Base-by-base conservation (phyloP, 768 basidiomycete species). In the Chalciporus piperatus region DNA sequence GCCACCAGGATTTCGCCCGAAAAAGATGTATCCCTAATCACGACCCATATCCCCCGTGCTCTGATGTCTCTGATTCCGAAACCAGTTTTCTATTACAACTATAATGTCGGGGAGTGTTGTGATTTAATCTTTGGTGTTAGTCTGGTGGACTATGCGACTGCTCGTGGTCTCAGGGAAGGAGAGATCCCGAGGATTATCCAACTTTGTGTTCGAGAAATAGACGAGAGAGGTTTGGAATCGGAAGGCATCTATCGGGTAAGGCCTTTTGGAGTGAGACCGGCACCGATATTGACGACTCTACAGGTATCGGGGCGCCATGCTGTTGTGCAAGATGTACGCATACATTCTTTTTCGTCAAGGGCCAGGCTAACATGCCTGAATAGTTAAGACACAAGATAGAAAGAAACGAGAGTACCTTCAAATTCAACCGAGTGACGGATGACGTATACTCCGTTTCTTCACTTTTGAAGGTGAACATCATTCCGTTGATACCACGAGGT, bases 101-200 rank as follows among this genome's bases (percentile, higher is more conserved):
- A 81, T 50, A 75, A 78, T 54, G 87, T 96, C 22, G 94, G 94
- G 22, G 83, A 85, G 64, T 97, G 93, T 63, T 81, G 79, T 47
- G 92, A 95, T 67, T 70, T 97, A 22, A 89, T 95, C 30, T 97
- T 96, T 63, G 94, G 93, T 20, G 84, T 95, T 57, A 86, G 82
- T 58, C 71, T 97, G 51, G 84, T 87, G 37, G 93, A 95, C 63
- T 96, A 97, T 62, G 90, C 93, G 14, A 92, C 87, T 35, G 79
- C 89, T 9, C 82, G 92, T 55, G 81, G 81, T 39, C 71, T 91
- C 16, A 74, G 70, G 16, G 91, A 94, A 54, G 82, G 82, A 11
- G 82, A 86, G 9, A 74, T 89, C 28, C 94, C 94, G 0, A 88
- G 83, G 67, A 88, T 95, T 46, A 73, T 96, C 13, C 76, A 76